Percentiles rank a stretch among this genome's conserved stretches.
phyloP scores from a whole-genome alignment of 2,329 filamentous ascomycete species.

The Hymenoscyphus salicellus region DNA sequence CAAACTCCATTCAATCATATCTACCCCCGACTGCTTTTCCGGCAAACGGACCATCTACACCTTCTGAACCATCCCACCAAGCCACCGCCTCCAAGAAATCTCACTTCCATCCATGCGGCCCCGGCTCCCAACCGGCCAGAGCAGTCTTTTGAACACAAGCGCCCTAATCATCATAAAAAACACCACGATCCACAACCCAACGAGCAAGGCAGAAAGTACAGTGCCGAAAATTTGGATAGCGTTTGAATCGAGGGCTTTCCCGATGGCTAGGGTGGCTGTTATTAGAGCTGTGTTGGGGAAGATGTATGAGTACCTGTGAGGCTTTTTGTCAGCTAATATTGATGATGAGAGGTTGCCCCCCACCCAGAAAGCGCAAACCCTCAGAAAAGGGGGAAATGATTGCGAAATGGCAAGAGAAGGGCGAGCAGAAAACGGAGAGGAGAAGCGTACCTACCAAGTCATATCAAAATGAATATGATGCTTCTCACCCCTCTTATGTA shows the following conservation, averaged over 20 bases:
- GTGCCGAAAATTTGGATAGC: conserved; percentile 66
- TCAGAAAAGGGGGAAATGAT: too few relatives aligned
- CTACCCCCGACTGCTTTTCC: background rate
- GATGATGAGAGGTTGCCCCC: too few relatives aligned
- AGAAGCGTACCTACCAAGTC: conserved; percentile 67
- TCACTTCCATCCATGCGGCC: conserved; percentile 22
- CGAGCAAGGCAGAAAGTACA: conserved; percentile 61
- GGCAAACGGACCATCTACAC: too few relatives aligned
- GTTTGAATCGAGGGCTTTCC: conserved; percentile 55
- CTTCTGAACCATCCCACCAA: background rate
- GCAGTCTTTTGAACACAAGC: conserved; percentile 62
- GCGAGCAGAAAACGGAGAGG: background rate
- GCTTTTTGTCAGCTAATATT: too few relatives aligned
- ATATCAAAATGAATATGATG: conserved; percentile 69
- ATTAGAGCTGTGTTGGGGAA: conserved; percentile 46
- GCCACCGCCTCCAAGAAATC: conserved; percentile 16
- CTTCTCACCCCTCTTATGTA: conserved; percentile 39
- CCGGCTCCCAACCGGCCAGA: conserved; percentile 60
- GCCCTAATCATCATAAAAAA: conserved; percentile 68
- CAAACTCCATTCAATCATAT: background rate
- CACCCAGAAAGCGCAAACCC: too few relatives aligned
- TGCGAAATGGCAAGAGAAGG: background rate
- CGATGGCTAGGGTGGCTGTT: conserved; percentile 72
- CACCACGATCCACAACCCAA: conserved; percentile 67
- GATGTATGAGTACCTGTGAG: conserved; percentile 61